A percentile compares a stretch with the other conserved stretches of the same genome.
phyloP scores from a whole-genome alignment of 768 basidiomycete genomes.

The Boletus sp. region DNA sequence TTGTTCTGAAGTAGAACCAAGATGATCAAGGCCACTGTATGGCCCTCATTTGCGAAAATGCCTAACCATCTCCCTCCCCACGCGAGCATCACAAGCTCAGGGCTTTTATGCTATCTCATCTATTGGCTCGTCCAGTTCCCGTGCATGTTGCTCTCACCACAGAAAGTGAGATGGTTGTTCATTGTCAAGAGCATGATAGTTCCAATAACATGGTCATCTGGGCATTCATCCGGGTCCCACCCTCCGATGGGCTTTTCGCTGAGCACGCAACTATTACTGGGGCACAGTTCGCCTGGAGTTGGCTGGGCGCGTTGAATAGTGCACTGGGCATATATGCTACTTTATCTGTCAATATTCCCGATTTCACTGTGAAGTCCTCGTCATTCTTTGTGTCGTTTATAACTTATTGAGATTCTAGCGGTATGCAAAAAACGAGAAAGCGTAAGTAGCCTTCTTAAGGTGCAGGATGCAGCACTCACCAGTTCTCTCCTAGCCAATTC shows the following conservation, averaged over 20 bases:
- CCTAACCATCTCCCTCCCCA: conserved; percentile 60
- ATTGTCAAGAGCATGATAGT: conserved; percentile 64
- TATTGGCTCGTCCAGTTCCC: conserved; percentile 80
- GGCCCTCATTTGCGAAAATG: conserved; percentile 67
- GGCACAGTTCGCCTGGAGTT: conserved; percentile 64
- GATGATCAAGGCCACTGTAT: conserved; percentile 83
- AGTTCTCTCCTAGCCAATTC: conserved; percentile 49
- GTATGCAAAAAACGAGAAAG: conserved; percentile 68
- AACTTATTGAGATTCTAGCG: conserved; percentile 40
- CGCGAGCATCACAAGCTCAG: conserved; percentile 64
- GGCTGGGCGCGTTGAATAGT: conserved; percentile 76
- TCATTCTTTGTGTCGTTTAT: neutral
- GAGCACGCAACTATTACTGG: conserved; percentile 55
- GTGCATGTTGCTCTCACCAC: conserved; percentile 73
- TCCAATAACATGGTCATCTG: conserved; percentile 68
- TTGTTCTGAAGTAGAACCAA: conserved; percentile 5
- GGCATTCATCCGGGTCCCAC: conserved; percentile 68
- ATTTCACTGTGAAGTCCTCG: conserved; percentile 57
- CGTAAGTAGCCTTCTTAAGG: conserved; percentile 38
- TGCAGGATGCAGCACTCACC: neutral
- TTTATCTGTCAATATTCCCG: conserved; percentile 77
- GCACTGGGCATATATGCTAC: conserved; percentile 74
- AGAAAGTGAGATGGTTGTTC: conserved; percentile 78
- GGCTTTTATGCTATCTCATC: conserved; percentile 73
- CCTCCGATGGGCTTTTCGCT: conserved; percentile 55